These are phyloP conservation scores for Trypanosomatidae sp. DNA, from an alignment of 208 protist species.

Conservation along the genomic window DNA sequence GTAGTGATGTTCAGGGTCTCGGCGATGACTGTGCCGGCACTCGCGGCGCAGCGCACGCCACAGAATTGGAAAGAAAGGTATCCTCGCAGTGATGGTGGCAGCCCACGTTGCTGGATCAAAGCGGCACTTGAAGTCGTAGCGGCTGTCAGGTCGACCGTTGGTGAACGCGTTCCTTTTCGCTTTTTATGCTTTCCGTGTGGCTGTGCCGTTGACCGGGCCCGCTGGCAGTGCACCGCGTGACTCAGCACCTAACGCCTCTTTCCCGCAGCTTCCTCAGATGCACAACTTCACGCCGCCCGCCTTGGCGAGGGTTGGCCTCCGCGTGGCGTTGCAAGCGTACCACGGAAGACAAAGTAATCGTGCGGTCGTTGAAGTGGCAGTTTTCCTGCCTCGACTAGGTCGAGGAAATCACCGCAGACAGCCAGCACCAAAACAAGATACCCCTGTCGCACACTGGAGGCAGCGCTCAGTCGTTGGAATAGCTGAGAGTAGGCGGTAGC, in stretches of 20 bases:
- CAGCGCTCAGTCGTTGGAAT: not conserved
- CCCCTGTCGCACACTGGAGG: constrained; percentile 8
- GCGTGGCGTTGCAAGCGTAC: not conserved
- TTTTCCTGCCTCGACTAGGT: not conserved
- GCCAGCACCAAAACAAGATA: constrained; percentile 13
- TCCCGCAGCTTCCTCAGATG: not conserved
- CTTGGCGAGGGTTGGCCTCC: not conserved
- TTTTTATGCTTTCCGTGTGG: not conserved
- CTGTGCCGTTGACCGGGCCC: not conserved
- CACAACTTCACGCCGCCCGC: not conserved
- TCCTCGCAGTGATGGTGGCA: not conserved
- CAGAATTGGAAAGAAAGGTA: not conserved
- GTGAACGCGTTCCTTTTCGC: not conserved
- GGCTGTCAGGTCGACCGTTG: not conserved
- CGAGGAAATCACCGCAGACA: constrained; percentile 6
- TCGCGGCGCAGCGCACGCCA: not conserved
- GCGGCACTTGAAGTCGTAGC: not conserved
- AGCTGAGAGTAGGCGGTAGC: constrained; percentile 8
- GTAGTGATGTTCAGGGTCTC: not conserved
- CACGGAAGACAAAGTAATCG: not conserved
- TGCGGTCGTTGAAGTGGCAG: not conserved
- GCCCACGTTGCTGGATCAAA: not conserved
- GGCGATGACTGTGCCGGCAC: not conserved
- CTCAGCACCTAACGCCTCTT: not conserved
- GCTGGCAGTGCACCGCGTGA: not conserved